Percentiles rank a stretch among this genome's conserved stretches.
Evolutionary conservation across 2,329 filamentous ascomycete genomes (phyloP).

Genomic region (Colletotrichum chlorophyti): DNA sequence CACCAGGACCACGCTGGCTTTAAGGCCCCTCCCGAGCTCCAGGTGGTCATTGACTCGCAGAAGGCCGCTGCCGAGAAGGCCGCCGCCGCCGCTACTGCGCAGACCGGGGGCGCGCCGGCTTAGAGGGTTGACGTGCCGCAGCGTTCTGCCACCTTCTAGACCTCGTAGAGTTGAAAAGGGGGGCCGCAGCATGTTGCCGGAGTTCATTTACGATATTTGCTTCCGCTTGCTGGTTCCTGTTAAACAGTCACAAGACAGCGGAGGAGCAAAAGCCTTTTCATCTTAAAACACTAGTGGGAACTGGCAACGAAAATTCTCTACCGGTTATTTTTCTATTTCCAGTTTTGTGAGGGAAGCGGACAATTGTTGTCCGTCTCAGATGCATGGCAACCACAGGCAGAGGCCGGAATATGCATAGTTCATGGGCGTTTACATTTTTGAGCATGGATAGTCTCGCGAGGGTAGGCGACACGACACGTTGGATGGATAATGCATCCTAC

Average conservation of each 20-base stretch:
- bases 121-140: conserved; percentile 1
- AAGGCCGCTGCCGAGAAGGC: conserved; percentile 51
- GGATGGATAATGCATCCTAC: no score
- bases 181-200: not conserved
- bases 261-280: not conserved
- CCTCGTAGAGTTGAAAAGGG: not conserved
- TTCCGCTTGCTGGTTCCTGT: conserved; percentile 4
- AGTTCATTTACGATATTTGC: no score
- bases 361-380: not conserved
- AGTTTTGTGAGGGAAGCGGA: not conserved
- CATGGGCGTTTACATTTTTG: conserved; percentile 22
- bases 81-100: conserved; percentile 33
- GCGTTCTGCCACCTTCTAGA: conserved; percentile 18
- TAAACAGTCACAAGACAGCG: conserved; percentile 1
- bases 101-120: conserved; percentile 14
- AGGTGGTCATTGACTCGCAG: conserved; percentile 64
- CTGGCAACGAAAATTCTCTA: no score
- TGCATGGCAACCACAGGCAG: conserved; percentile 5
- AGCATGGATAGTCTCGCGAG: conserved; percentile 11
- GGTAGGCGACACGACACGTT: not conserved
- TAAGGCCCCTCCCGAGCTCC: conserved; percentile 66
- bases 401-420: conserved; percentile 26
- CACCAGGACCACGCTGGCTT: conserved; percentile 89
- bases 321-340: no score
- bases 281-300: no score